Evolutionary conservation across 1,139 yeast species (phyloP).

Genomic region (Maudiozyma humilis): DNA sequence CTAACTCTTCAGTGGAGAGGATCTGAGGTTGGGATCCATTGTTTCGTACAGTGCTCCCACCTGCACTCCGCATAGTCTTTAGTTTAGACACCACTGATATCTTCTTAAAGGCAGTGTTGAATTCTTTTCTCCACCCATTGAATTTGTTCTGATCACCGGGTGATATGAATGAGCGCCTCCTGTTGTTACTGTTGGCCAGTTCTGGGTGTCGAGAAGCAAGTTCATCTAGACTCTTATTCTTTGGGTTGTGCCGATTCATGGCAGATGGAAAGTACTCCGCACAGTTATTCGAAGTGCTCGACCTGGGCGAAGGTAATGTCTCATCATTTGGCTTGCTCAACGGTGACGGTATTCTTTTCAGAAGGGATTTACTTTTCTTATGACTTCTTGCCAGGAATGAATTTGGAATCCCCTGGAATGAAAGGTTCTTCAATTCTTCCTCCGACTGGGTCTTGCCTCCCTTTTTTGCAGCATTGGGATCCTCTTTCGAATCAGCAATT

Average conservation of each 20-base stretch:
- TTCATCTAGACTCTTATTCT: conserved; percentile 4
- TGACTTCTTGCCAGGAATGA: conserved; percentile 10
- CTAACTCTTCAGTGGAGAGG: conserved; percentile 6
- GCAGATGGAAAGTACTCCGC: neutral
- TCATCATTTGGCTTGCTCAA: neutral
- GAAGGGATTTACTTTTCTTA: neutral
- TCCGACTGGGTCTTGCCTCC: conserved; percentile 7
- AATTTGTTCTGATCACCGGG: conserved; percentile 9
- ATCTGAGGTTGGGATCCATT: conserved; percentile 4
- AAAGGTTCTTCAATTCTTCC: conserved; percentile 21
- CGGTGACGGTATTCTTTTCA: neutral
- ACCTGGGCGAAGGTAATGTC: neutral
- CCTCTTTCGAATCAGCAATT: too few species aligned
- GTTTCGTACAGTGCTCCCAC: conserved; percentile 5
- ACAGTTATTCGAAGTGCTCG: conserved; percentile 1
- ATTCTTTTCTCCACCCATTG: conserved; percentile 27
- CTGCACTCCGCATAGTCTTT: conserved; percentile 8
- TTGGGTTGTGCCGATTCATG: neutral
- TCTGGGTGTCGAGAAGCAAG: conserved; percentile 1
- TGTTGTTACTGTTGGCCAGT: neutral
- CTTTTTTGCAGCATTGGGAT: too few species aligned
- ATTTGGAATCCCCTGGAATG: conserved; percentile 25
- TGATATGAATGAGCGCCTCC: conserved; percentile 11
- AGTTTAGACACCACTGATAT: conserved; percentile 23
- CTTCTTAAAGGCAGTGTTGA: conserved; percentile 25